Percentiles rank a stretch among this genome's conserved stretches.
Conservation (phyloP, 768 basidiomycete genomes). For the Tubosaeta brunneosetosa region DNA sequence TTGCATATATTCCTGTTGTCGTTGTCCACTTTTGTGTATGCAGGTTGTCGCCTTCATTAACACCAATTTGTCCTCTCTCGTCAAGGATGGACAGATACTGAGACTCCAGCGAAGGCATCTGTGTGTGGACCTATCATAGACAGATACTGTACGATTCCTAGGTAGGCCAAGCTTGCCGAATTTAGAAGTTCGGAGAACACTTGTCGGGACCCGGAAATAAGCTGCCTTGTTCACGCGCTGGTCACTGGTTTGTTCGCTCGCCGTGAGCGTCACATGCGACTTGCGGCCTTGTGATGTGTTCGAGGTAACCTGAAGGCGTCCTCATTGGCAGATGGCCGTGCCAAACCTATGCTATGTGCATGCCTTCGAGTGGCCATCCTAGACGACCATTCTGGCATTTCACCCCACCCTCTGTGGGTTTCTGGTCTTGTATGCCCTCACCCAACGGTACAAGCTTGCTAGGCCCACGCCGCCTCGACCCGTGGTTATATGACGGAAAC, state of each 20-base stretch:
- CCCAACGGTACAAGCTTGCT: conserved; percentile 8
- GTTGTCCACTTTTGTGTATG: no score
- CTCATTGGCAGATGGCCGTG: conserved; percentile 26
- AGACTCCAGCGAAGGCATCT: no score
- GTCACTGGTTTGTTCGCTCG: background rate
- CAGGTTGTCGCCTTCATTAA: no score
- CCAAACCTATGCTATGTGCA: conserved; percentile 21
- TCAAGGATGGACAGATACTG: no score
- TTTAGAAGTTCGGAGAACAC: background rate
- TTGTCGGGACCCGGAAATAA: background rate
- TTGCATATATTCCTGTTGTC: no score
- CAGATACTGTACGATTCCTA: no score
- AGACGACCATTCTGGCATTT: conserved; percentile 12
- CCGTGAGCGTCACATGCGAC: conserved; percentile 8
- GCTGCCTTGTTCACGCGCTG: background rate
- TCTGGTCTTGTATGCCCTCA: conserved; percentile 21
- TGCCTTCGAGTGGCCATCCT: conserved; percentile 14
- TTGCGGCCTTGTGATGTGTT: conserved; percentile 9
- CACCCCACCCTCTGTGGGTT: conserved; percentile 6
- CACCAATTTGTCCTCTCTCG: no score
- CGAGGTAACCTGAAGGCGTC: conserved; percentile 23
- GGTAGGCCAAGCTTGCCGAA: no score
- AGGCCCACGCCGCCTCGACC: conserved; percentile 19
- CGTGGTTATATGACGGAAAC: conserved; percentile 23
- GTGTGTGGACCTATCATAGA: no score